These are phyloP conservation scores for Phylloporus sp. DNA, from an alignment of 768 basidiomycete species.

Conservation along the genomic window DNA sequence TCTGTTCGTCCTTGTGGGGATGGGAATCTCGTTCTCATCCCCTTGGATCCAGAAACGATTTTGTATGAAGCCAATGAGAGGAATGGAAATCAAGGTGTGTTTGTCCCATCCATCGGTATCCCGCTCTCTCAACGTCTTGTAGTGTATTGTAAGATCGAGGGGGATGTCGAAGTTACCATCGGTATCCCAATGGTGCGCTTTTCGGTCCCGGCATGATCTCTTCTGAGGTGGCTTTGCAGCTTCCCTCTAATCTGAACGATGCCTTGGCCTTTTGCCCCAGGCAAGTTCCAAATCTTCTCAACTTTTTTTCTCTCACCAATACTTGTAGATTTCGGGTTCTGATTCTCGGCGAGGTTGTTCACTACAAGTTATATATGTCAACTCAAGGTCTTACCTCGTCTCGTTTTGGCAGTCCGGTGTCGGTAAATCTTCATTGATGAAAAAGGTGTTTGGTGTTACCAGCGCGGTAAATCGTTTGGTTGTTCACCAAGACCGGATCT, in stretches of 20 bases:
- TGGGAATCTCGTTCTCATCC: not conserved
- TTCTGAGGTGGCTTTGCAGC: not conserved
- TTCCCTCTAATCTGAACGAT: not conserved
- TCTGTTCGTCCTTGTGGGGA: not conserved
- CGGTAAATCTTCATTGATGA: not conserved
- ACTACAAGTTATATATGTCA: too few species aligned
- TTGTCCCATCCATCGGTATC: not conserved
- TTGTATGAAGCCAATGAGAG: not conserved
- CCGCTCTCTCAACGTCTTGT: not conserved
- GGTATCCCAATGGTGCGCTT: not conserved
- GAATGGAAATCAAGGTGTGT: not conserved
- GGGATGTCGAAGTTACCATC: not conserved
- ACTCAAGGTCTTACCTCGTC: too few species aligned
- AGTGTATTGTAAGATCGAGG: not conserved
- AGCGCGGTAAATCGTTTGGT: not conserved
- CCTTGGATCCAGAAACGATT: not conserved
- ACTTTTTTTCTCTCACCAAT: not conserved
- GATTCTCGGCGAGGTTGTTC: not conserved
- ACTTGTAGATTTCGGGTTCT: not conserved
- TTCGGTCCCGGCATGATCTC: not conserved
- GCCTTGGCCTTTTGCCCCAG: not conserved
- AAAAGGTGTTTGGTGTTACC: not conserved
- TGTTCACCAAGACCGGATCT: not conserved
- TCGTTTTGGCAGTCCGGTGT: not conserved
- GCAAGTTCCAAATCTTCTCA: not conserved